Evolutionary conservation across 2,329 filamentous ascomycete genomes (phyloP).

Genomic region (Xylaria sp.): DNA sequence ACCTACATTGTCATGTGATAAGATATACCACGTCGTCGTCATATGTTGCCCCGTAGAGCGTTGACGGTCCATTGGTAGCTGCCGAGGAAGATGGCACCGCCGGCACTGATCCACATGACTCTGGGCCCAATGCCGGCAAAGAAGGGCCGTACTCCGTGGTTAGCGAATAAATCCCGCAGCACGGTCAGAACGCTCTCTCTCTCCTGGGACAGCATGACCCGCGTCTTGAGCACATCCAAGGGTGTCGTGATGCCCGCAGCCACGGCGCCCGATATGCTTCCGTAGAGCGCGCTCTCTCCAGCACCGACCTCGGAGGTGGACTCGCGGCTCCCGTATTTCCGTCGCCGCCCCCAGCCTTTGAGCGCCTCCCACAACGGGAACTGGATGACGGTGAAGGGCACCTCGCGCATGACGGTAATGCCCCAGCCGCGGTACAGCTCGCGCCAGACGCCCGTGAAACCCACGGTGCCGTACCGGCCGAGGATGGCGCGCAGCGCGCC

Average conservation of each 20-base stretch:
- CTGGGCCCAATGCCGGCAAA: conserved; percentile 80
- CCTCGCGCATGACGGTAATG: conserved; percentile 92
- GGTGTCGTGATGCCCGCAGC: conserved; percentile 91
- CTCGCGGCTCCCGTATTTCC: conserved; percentile 38
- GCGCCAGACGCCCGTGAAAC: conserved; percentile 67
- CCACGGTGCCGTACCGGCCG: conserved; percentile 49
- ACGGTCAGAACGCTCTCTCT: conserved; percentile 66
- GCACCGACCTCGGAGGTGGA: conserved; percentile 61
- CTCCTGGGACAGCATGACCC: conserved; percentile 87
- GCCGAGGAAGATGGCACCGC: conserved; percentile 91
- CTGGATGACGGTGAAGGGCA: conserved; percentile 96
- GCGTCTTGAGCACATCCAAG: conserved; percentile 93
- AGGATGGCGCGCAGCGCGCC: conserved; percentile 74
- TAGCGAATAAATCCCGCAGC: conserved; percentile 66
- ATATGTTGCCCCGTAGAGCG: conserved; percentile 57
- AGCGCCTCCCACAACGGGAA: conserved; percentile 96
- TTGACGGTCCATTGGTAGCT: conserved; percentile 92
- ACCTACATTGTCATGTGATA: not conserved
- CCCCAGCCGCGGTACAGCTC: conserved; percentile 92
- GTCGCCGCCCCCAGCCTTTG: conserved; percentile 70
- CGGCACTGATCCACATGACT: conserved; percentile 92
- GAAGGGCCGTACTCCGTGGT: conserved; percentile 70
- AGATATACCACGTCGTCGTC: conserved; percentile 8
- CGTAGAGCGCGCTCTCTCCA: conserved; percentile 81
- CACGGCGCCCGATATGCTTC: conserved; percentile 80